A percentile compares a stretch with the other conserved stretches of the same genome.
Conservation (phyloP, 176 grass and related monocot species). For the Eleusine coracana region DNA sequence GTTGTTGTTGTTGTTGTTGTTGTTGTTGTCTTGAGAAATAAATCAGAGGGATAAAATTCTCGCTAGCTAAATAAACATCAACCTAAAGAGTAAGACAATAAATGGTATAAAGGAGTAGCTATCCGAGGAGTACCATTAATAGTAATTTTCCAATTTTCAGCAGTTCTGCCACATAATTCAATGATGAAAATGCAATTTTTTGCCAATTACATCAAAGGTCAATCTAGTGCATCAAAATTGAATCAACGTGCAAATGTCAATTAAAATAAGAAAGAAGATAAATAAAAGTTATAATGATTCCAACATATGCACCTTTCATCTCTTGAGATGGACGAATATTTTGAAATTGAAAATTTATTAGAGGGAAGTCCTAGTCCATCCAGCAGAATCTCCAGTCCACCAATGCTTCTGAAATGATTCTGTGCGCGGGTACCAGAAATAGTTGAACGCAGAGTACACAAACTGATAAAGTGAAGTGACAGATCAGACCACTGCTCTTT, state of each 20-base stretch:
- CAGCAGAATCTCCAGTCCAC: constrained; percentile 83
- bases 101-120: constrained; percentile 11
- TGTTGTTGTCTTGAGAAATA: background rate
- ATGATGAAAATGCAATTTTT: background rate
- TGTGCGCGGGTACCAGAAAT: constrained; percentile 72
- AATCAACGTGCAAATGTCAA: constrained; percentile 15
- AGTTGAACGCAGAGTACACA: constrained; percentile 70
- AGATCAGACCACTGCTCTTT: constrained; percentile 80
- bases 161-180: background rate
- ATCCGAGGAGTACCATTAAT: background rate
- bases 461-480: constrained; percentile 81
- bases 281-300: constrained; percentile 11
- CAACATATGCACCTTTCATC: constrained; percentile 59
- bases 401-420: constrained; percentile 98
- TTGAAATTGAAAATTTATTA: constrained; percentile 70
- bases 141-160: background rate
- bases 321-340: constrained; percentile 54
- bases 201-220: background rate
- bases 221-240: constrained; percentile 9
- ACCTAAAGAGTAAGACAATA: constrained; percentile 26
- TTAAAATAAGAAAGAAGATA: constrained; percentile 8
- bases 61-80: constrained; percentile 25
- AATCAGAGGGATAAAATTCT: constrained; percentile 8
- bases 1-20: too few relatives aligned
- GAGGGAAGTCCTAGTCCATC: constrained; percentile 88